Evolutionary conservation across 768 basidiomycete species (phyloP).

Genomic region (Clavulina sp.): DNA sequence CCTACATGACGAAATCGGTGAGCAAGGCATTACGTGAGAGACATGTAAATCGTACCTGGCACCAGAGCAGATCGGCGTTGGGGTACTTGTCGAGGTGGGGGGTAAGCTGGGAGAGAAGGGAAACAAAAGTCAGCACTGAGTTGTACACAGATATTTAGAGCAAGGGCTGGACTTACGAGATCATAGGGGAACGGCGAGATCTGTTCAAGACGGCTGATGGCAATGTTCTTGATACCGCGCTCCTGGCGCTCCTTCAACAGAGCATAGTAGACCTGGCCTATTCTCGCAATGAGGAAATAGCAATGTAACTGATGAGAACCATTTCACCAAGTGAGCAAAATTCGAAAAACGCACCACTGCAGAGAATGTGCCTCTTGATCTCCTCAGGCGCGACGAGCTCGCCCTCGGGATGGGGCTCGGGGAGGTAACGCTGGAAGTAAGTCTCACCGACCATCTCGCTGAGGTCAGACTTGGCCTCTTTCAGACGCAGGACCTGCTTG

Average conservation of each 20-base stretch:
- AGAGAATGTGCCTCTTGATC: conserved; percentile 82
- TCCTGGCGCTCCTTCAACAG: conserved; percentile 82
- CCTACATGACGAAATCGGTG: conserved; percentile 24
- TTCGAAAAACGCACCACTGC: conserved; percentile 35
- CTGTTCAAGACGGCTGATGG: conserved; percentile 89
- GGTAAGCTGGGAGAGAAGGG: conserved; percentile 37
- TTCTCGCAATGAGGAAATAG: too few species aligned
- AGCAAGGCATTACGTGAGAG: background rate
- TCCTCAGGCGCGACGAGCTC: conserved; percentile 61
- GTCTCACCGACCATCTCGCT: conserved; percentile 81
- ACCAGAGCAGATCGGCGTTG: conserved; percentile 86
- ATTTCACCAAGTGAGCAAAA: background rate
- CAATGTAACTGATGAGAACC: conserved; percentile 4
- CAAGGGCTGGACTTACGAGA: conserved; percentile 32
- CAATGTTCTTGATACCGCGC: conserved; percentile 79
- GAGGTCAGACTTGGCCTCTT: conserved; percentile 71
- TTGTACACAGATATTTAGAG: background rate
- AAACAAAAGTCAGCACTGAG: conserved; percentile 1
- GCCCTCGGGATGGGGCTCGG: conserved; percentile 54
- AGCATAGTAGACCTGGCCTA: conserved; percentile 87
- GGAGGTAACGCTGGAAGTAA: conserved; percentile 84
- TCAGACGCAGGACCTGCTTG: conserved; percentile 87
- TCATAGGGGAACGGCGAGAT: conserved; percentile 96
- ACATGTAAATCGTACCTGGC: conserved; percentile 37
- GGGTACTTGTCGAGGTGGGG: conserved; percentile 94